Conservation (phyloP, 108 stramenopile species). For the Parmales sp. region DNA sequence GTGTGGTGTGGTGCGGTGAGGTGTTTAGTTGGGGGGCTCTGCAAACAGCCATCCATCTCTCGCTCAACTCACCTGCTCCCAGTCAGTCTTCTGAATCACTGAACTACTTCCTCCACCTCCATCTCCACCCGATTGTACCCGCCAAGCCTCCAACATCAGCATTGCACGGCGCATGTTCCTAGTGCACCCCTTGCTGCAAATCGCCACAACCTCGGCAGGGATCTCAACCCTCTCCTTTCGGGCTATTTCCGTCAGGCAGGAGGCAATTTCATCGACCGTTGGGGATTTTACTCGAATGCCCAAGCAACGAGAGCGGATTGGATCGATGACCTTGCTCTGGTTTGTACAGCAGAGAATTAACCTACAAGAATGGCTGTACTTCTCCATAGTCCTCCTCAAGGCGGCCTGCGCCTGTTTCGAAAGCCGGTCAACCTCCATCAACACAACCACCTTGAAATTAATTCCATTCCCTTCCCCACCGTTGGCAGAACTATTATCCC, state of each 20-base stretch:
- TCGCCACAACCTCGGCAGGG: slow-evolving; percentile 59
- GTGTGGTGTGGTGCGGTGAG: neutral
- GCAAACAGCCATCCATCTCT: too few relatives aligned
- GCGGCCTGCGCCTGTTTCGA: slow-evolving; percentile 85
- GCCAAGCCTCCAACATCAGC: slow-evolving; percentile 88
- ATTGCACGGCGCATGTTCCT: slow-evolving; percentile 92
- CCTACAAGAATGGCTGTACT: slow-evolving; percentile 82
- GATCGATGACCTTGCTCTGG: slow-evolving; percentile 84
- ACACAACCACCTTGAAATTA: slow-evolving; percentile 78
- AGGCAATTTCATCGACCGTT: slow-evolving; percentile 44
- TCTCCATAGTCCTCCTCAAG: slow-evolving; percentile 96
- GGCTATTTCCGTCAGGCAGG: slow-evolving; percentile 60
- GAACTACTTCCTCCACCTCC: slow-evolving; percentile 36
- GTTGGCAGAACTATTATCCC: slow-evolving; percentile 40
- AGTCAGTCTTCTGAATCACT: too few relatives aligned
- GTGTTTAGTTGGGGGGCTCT: neutral
- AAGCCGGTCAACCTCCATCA: slow-evolving; percentile 85
- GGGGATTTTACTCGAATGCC: neutral
- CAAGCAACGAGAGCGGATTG: slow-evolving; percentile 78
- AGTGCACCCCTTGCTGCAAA: slow-evolving; percentile 54
- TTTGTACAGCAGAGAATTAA: slow-evolving; percentile 84
- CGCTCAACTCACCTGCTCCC: too few relatives aligned
- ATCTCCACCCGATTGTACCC: slow-evolving; percentile 55
- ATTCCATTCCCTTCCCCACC: slow-evolving; percentile 17
- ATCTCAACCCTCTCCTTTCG: slow-evolving; percentile 60